phyloP scores from a whole-genome alignment of 441 rosid genomes.

The Hypseocharis bilobata region DNA sequence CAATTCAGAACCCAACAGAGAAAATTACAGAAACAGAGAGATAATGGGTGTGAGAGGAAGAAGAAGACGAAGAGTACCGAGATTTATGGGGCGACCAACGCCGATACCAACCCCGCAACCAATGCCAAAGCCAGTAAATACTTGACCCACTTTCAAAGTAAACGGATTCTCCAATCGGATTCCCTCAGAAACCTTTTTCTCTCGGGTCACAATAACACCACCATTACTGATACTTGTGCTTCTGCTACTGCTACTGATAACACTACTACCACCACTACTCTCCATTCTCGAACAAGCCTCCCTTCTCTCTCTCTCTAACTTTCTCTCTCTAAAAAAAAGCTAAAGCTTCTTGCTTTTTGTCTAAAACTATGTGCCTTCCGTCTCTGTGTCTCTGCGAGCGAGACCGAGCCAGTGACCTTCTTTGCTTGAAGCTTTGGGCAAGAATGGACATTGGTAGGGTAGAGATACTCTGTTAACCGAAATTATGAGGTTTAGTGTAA shows the following conservation, averaged over 20 bases:
- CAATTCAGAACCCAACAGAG: background rate
- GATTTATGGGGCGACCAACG: slow-evolving; percentile 61
- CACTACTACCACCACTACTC: slow-evolving; percentile 9
- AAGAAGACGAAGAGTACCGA: slow-evolving; percentile 38
- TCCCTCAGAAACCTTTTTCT: slow-evolving; percentile 37
- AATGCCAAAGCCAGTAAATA: slow-evolving; percentile 83
- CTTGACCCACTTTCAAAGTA: slow-evolving; percentile 75
- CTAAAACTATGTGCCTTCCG: no score
- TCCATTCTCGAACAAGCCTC: slow-evolving; percentile 32
- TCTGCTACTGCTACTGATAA: slow-evolving; percentile 12
- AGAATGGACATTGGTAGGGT: background rate
- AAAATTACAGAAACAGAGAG: background rate
- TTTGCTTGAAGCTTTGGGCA: background rate
- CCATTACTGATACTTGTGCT: slow-evolving; percentile 3
- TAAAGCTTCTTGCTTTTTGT: background rate
- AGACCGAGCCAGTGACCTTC: background rate
- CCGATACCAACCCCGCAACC: slow-evolving; percentile 95
- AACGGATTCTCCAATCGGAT: slow-evolving; percentile 63
- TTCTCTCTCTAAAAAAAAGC: background rate
- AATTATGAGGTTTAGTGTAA: background rate
- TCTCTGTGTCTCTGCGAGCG: background rate
- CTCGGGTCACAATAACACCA: slow-evolving; percentile 29
- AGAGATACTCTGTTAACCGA: background rate
- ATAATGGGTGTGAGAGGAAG: background rate
- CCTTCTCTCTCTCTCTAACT: background rate